These are phyloP conservation scores for Fragaria nilgerrensis DNA, from an alignment of 306 rosid species.

Conservation along the genomic window DNA sequence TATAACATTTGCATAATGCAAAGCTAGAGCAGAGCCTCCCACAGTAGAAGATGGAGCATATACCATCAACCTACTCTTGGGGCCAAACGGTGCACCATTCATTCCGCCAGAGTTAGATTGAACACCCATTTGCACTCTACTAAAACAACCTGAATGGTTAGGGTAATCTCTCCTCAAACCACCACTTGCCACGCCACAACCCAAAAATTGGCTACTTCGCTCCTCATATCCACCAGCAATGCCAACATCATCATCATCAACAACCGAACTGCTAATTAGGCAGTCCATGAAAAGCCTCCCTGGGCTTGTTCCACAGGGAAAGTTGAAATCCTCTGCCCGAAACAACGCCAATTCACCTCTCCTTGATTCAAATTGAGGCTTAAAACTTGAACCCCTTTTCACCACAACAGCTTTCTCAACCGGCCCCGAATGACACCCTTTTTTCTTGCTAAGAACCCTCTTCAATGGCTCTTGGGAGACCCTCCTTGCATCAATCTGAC, in stretches of 20 bases:
- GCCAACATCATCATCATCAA: slow-evolving; percentile 44
- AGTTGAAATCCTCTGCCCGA: slow-evolving; percentile 62
- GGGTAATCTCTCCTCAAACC: slow-evolving; percentile 45
- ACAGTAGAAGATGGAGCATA: slow-evolving; percentile 80
- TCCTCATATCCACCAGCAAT: slow-evolving; percentile 38
- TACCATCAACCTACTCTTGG: slow-evolving; percentile 51
- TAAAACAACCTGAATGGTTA: slow-evolving; percentile 36
- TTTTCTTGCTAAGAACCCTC: slow-evolving; percentile 38
- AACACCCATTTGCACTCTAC: slow-evolving; percentile 38
- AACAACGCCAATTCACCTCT: slow-evolving; percentile 57
- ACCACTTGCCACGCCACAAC: slow-evolving; percentile 29
- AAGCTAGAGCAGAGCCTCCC: slow-evolving; percentile 87
- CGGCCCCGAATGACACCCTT: slow-evolving; percentile 30
- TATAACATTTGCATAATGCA: slow-evolving; percentile 93
- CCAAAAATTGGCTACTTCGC: slow-evolving; percentile 41
- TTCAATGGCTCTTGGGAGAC: slow-evolving; percentile 42
- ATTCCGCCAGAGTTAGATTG: slow-evolving; percentile 30
- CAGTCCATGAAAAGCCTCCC: slow-evolving; percentile 95
- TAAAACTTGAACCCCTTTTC: slow-evolving; percentile 37
- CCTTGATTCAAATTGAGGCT: slow-evolving; percentile 42
- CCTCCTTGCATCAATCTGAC: slow-evolving; percentile 23
- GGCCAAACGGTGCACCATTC: slow-evolving; percentile 50
- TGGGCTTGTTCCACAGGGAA: slow-evolving; percentile 83
- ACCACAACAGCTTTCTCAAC: slow-evolving; percentile 36
- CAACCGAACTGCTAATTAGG: slow-evolving; percentile 74